Conservation (phyloP, 805 yeast genomes). For the Sporopachydermia quercuum region DNA sequence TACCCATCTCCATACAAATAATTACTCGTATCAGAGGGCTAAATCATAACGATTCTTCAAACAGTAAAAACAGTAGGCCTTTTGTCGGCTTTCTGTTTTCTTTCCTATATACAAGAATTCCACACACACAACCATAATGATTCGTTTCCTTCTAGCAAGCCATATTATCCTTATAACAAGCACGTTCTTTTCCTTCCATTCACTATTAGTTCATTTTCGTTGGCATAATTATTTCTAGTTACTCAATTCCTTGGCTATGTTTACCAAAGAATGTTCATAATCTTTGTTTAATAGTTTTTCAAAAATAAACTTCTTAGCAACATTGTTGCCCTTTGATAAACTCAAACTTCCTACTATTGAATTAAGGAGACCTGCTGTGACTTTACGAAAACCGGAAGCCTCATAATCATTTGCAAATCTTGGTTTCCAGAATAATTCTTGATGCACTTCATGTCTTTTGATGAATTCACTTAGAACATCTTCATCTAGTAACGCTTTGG, state of each 20-base stretch:
- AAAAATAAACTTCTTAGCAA: slow-evolving; percentile 38
- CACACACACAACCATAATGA: too few relatives aligned
- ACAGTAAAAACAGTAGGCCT: too few relatives aligned
- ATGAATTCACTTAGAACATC: slow-evolving; percentile 33
- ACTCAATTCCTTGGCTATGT: slow-evolving; percentile 7
- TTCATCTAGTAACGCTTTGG: slow-evolving; percentile 30
- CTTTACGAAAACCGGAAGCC: slow-evolving; percentile 31
- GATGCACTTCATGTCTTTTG: slow-evolving; percentile 24
- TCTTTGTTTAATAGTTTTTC: slow-evolving; percentile 26
- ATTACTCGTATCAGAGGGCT: too few relatives aligned
- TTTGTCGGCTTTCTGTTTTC: too few relatives aligned
- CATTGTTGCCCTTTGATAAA: slow-evolving; percentile 40
- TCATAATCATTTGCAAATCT: slow-evolving; percentile 15
- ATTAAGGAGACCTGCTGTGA: slow-evolving; percentile 34
- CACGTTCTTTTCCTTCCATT: neutral
- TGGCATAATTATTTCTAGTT: too few relatives aligned
- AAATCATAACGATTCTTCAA: too few relatives aligned
- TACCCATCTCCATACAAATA: too few relatives aligned
- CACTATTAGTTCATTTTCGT: neutral
- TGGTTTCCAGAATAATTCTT: slow-evolving; percentile 36
- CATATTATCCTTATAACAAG: too few relatives aligned
- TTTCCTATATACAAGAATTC: neutral
- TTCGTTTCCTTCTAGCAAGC: slow-evolving; percentile 37
- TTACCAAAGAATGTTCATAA: slow-evolving; percentile 15
- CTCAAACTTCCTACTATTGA: slow-evolving; percentile 61